Conservation (phyloP, 2,329 filamentous ascomycete species). For the Venturia nashicola region DNA sequence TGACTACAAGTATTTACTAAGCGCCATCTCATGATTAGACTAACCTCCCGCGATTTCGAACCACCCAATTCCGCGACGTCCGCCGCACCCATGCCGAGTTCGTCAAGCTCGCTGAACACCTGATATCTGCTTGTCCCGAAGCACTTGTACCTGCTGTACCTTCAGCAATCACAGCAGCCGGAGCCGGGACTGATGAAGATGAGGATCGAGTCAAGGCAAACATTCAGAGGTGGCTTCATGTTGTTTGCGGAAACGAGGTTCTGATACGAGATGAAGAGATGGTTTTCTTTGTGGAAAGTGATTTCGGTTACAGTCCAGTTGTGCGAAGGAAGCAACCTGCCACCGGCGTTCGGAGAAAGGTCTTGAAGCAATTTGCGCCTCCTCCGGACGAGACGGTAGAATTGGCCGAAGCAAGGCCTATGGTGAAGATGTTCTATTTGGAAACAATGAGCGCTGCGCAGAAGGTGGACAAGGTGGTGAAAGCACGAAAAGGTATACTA, state of each 20-base stretch:
- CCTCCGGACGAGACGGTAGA: conserved; percentile 96
- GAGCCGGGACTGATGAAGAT: conserved; percentile 92
- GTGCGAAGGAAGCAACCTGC: conserved; percentile 93
- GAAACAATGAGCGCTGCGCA: conserved; percentile 95
- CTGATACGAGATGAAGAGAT: conserved; percentile 94
- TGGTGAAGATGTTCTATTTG: conserved; percentile 92
- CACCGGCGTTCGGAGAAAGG: conserved; percentile 86
- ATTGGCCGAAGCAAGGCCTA: conserved; percentile 74
- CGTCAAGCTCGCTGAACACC: conserved; percentile 85
- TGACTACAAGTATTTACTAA: background rate
- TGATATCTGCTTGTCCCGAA: conserved; percentile 96
- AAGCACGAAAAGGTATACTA: conserved; percentile 68
- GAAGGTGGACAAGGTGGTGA: conserved; percentile 90
- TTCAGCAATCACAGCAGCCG: conserved; percentile 85
- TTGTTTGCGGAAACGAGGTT: conserved; percentile 81
- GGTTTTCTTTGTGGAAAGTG: conserved; percentile 96
- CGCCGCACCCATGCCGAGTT: conserved; percentile 93
- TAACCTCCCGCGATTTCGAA: conserved; percentile 95
- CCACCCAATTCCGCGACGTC: conserved; percentile 95
- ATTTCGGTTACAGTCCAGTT: conserved; percentile 95
- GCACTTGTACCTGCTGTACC: conserved; percentile 88
- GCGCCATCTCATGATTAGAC: conserved; percentile 47
- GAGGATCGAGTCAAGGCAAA: conserved; percentile 77
- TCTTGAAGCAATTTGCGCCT: conserved; percentile 95
- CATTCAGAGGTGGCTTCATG: conserved; percentile 91